Evolutionary conservation across 2,329 filamentous ascomycete genomes (phyloP).

Genomic region (Fusarium bactridioides): DNA sequence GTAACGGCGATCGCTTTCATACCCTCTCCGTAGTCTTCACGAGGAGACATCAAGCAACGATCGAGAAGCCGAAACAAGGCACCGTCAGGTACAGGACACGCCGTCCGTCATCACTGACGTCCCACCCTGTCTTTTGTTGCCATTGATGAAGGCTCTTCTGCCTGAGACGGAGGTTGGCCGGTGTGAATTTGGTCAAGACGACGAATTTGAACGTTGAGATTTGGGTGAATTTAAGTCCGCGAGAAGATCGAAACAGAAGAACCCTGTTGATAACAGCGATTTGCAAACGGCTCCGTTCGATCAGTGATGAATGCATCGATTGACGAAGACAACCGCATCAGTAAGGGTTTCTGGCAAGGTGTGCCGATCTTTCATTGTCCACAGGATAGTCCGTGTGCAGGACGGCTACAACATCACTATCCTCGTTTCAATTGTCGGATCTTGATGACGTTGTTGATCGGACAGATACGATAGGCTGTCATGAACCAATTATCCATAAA

Average conservation of each 20-base stretch:
- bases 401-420: constrained; percentile 41
- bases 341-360: constrained; percentile 24
- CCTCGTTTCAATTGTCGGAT: constrained; percentile 37
- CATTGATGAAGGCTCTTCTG: constrained; percentile 15
- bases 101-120: constrained; percentile 34
- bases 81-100: constrained; percentile 25
- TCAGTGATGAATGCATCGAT: constrained; percentile 30
- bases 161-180: constrained; percentile 32
- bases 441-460: constrained; percentile 34
- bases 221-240: background rate
- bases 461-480: constrained; percentile 26
- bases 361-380: constrained; percentile 35
- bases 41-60: constrained; percentile 21
- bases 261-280: constrained; percentile 28
- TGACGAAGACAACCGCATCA: constrained; percentile 24
- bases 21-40: background rate
- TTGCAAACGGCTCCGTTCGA: constrained; percentile 33
- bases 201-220: constrained; percentile 1
- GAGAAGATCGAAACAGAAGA: constrained; percentile 20
- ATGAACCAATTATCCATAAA: constrained; percentile 32
- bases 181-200: constrained; percentile 26
- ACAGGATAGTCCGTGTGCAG: constrained; percentile 39
- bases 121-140: constrained; percentile 23
- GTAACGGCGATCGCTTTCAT: constrained; percentile 23
- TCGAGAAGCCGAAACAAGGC: constrained; percentile 26